Evolutionary conservation across 2,329 filamentous ascomycete genomes (phyloP).

Genomic region (Aspergillaceae sp.): DNA sequence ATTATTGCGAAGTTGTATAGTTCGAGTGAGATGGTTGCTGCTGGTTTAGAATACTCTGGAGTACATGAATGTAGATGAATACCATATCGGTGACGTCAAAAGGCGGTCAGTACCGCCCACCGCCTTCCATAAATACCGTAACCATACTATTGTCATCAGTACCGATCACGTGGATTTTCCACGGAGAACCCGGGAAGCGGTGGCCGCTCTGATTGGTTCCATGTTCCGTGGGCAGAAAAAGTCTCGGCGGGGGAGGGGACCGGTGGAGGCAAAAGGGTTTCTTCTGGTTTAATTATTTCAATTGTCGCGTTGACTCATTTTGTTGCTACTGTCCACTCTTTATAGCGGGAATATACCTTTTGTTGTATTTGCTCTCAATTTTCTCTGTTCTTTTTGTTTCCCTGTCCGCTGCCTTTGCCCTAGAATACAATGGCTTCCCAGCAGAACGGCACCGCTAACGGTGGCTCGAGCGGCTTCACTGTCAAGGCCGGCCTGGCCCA

Average conservation of each 20-base stretch:
- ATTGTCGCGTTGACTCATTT: conserved; percentile 13
- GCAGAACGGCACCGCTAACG: conserved; percentile 25
- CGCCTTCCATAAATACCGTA: not conserved
- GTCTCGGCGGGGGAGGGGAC: conserved; percentile 12
- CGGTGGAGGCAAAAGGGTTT: not conserved
- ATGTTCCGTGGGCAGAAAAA: conserved; percentile 7
- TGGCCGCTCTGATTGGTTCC: conserved; percentile 5
- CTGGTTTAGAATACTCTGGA: too few species aligned
- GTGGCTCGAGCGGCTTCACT: conserved; percentile 55
- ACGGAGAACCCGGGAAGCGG: conserved; percentile 2
- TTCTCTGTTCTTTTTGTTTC: not conserved
- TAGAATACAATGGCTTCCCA: conserved; percentile 27
- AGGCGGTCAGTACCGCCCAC: conserved; percentile 3
- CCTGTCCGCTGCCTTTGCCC: conserved; percentile 1
- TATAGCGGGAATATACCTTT: conserved; percentile 2
- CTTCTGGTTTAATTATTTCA: not conserved
- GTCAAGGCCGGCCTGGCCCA: conserved; percentile 93
- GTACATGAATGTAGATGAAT: too few species aligned
- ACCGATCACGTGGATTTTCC: conserved; percentile 1
- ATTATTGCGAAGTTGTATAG: conserved; percentile 7
- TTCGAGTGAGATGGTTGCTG: not conserved
- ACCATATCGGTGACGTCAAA: conserved; percentile 8
- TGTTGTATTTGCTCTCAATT: not conserved
- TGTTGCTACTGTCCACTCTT: conserved; percentile 3
- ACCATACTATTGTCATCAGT: not conserved